phyloP scores from a whole-genome alignment of 2,329 filamentous ascomycete species.

The Gremmenia infestans region DNA sequence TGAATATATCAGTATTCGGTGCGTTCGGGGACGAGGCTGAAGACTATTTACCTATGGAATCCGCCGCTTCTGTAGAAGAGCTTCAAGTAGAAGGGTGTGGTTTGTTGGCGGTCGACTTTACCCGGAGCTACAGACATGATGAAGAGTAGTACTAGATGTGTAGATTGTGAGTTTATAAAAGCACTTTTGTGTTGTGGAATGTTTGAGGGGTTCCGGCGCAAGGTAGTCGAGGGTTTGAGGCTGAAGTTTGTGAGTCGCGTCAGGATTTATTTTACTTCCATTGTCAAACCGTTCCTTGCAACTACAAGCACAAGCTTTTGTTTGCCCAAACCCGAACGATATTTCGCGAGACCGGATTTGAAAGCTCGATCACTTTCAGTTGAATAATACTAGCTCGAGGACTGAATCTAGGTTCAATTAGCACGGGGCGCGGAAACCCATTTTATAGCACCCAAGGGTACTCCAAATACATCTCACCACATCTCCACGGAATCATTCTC shows the following conservation, averaged over 20 bases:
- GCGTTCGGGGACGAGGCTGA: constrained; percentile 3
- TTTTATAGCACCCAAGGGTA: not conserved
- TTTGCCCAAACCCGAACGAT: no score
- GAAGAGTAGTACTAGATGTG: constrained; percentile 11
- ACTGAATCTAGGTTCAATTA: no score
- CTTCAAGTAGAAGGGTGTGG: constrained; percentile 77
- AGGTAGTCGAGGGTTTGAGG: not conserved
- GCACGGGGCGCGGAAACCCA: no score
- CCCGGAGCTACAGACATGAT: constrained; percentile 32
- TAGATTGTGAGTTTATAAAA: constrained; percentile 5
- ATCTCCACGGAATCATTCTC: not conserved
- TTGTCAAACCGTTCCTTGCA: no score
- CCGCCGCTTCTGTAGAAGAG: constrained; percentile 74
- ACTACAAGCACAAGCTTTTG: no score
- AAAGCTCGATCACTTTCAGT: no score
- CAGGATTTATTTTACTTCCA: not conserved
- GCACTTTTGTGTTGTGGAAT: constrained; percentile 9
- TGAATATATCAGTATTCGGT: not conserved
- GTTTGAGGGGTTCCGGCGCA: constrained; percentile 13
- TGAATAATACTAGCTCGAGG: no score
- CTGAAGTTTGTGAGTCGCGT: constrained; percentile 1
- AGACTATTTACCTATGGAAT: constrained; percentile 58
- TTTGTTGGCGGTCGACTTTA: constrained; percentile 62
- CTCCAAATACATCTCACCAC: not conserved
- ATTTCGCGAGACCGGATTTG: no score